Evolutionary conservation across 225 moss, liverwort and hornwort species (phyloP).

Genomic region (Climacium dendroides): DNA sequence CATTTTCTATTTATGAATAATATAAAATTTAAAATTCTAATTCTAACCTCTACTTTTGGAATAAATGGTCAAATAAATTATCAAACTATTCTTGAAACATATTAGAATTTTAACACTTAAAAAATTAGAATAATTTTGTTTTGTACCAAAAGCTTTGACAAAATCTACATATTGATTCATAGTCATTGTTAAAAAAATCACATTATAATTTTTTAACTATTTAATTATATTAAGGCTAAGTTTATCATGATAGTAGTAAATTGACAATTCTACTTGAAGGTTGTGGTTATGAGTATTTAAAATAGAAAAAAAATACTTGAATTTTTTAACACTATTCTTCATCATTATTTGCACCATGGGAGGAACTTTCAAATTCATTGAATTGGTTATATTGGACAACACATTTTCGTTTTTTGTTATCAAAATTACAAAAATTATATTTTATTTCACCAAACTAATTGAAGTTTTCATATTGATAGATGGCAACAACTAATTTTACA

Average conservation of each 20-base stretch:
- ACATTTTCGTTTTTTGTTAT: not conserved
- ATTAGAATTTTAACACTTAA: not conserved
- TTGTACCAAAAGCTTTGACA: not conserved
- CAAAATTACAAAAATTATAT: not conserved
- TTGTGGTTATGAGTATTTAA: not conserved
- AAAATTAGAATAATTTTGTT: not conserved
- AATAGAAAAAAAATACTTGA: not conserved
- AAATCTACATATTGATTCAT: not conserved
- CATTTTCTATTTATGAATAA: not conserved
- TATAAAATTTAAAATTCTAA: not conserved
- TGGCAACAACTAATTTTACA: accelerated
- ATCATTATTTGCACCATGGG: not conserved
- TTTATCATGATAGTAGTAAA: no score
- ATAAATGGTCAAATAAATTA: not conserved
- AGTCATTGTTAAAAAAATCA: not conserved
- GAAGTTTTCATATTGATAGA: not conserved
- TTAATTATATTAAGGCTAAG: not conserved
- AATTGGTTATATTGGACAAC: not conserved
- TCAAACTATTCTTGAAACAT: not conserved
- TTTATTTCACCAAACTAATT: not conserved
- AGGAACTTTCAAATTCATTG: not conserved
- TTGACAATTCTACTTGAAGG: not conserved
- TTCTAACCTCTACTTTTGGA: not conserved
- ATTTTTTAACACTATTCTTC: not conserved
- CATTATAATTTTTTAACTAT: not conserved